Evolutionary conservation across 2,329 filamentous ascomycete genomes (phyloP), one percentile per base, ranked within the genome.

Genomic region (Colletotrichum shisoi): DNA sequence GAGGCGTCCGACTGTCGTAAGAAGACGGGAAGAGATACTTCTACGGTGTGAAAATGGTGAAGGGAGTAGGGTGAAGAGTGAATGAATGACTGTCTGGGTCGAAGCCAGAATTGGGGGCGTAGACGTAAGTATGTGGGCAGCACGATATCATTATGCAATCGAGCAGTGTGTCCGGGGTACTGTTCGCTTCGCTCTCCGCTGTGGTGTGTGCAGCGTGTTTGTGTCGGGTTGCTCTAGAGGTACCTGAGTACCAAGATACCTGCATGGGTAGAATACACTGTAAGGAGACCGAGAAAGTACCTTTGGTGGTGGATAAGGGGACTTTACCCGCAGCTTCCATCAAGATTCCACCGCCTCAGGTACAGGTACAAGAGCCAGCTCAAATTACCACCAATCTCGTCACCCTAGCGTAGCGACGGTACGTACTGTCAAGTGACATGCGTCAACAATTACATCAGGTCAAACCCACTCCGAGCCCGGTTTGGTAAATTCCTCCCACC

Each of bases 271-370:
- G 31, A 9, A 8, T 34, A 9, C 31, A 34, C 31, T 34, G 31
- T 34, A 34, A 9, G 8, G 7, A 9, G 31, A 34, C 31, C 2
- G 31, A 34, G 31, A 34, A 8, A 24, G n/a, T 52, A 44, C 57
- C 37, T 24, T 8, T 11, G 15, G 57, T 52, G 57, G 37, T 31
- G 45, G 45, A 59, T 13, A 49, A 27, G 57, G 58, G 48, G 24
- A 49, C 9, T 42, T 51, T 52, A 42, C 40, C 56, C 59, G 53
- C 44, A 58, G 53, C 64, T 67, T 67, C 64, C 60, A 67, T 54
- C 31, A 34, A 37, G 64, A 67, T 64, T 67, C 64, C 48, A 64
- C 51, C 24, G 27, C 19, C 24, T 11, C 15, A 39, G 39, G 64
- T 63, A 67, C 6, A 3, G 6, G 54, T 64, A 67, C 64, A 21